These are phyloP conservation scores for Litchi chinensis DNA, from an alignment of 345 rosid genomes.

Conservation along the genomic window DNA sequence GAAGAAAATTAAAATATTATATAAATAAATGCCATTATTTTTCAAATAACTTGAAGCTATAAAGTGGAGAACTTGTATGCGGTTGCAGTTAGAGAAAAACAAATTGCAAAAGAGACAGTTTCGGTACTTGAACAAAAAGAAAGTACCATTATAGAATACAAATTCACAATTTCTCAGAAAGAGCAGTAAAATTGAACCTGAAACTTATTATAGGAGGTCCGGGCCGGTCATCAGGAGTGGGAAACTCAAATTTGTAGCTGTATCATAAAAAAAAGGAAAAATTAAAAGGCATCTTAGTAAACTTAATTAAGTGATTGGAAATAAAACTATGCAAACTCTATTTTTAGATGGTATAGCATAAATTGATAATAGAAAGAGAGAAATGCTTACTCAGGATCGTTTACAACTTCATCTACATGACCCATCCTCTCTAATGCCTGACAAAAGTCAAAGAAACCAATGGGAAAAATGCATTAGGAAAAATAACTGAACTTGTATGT, in stretches of 20 bases:
- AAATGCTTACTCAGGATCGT: slow-evolving; percentile 91
- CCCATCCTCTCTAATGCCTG: slow-evolving; percentile 96
- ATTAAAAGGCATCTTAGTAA: slow-evolving; percentile 6
- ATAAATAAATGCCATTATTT: background rate
- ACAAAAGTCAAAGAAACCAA: slow-evolving; percentile 25
- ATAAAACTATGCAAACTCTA: slow-evolving; percentile 10
- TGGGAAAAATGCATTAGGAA: background rate
- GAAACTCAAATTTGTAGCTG: slow-evolving; percentile 99
- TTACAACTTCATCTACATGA: slow-evolving; percentile 85
- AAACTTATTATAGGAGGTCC: slow-evolving; percentile 98
- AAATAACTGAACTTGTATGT: background rate
- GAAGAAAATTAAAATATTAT: background rate
- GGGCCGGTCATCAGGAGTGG: slow-evolving; percentile 98
- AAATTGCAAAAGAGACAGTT: background rate
- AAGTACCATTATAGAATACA: background rate
- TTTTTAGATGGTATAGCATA: background rate
- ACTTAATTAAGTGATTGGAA: slow-evolving; percentile 13
- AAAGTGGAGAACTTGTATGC: background rate
- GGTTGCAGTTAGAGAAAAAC: background rate
- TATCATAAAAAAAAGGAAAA: slow-evolving; percentile 26
- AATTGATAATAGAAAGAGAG: slow-evolving; percentile 19
- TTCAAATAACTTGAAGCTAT: background rate
- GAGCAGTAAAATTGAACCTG: slow-evolving; percentile 59
- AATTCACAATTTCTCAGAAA: slow-evolving; percentile 13
- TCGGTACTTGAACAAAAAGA: background rate